Evolutionary conservation across 2,329 filamentous ascomycete genomes (phyloP), one percentile per base, ranked within the genome.

Genomic region (Neofusicoccum cordaticola): DNA sequence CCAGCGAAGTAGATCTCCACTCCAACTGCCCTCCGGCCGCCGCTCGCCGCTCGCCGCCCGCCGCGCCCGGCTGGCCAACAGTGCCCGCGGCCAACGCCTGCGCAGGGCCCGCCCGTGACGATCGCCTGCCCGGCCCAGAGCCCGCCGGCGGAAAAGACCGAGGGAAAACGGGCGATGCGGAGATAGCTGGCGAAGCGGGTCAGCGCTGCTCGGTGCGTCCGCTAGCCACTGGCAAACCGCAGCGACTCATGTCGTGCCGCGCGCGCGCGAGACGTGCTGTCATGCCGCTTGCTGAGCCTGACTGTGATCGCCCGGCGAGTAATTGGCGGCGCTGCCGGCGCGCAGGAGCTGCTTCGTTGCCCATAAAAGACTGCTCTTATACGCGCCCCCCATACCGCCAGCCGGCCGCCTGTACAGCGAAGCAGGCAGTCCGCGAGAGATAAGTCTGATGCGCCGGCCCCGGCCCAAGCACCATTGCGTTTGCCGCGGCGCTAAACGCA

Each of bases 101-200:
- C 13, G 53, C 51, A 42, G 17, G 11, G 51, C 37, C 51, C 35
- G 4, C 19, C 17, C 34, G 41, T 22, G 53, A 44, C 53, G 39
- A 58, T 58, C 53, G 12, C 35, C n/a, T 19, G n/a, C 45, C 8
- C 9, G 13, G 11, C 22, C 15, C 37, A 57, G n/a, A 34, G 15
- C 15, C 53, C 37, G 39, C 19, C 34, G 22, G 39, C 53, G 41
- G 39, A 45, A 34, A 58, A 58, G 41, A 3, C 53, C 41, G 53
- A 44, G 19, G 37, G 17, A 27, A 31, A 31, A 3, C 22, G 27
- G 19, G 52, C 52, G 39, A 27, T 58, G 53, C 41, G 53, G 53
- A 58, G 53, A 44, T 44, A 58, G 41, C 53, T 58, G 22, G 39
- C 39, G 41, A 58, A 45, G 53, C 53, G 53, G 52, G 52, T 56